Evolutionary conservation across 2,329 filamentous ascomycete species (phyloP), one percentile per base, ranked within the genome.

Genomic region (Exophiala calicioides): DNA sequence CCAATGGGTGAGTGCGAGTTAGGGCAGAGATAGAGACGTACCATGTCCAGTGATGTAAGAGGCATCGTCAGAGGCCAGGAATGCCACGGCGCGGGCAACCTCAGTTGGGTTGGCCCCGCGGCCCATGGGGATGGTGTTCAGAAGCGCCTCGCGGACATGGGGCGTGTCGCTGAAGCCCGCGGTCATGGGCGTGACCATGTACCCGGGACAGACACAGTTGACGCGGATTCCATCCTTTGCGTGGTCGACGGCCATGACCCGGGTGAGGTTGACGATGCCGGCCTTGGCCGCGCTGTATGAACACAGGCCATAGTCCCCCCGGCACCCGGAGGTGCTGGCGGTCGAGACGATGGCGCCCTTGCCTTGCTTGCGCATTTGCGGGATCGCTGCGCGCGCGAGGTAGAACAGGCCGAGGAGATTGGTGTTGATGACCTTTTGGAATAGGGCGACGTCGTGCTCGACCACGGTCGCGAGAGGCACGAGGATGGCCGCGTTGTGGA

Each of bases 331-430:
- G 6, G 37, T 43, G 33, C 40, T 46, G 29, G 40, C 47, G 2
- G 43, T 47, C 13, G 15, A 34, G 7, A 53, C 33, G 68, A 95
- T 82, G n/a, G 26, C 42, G 1, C 34, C 41, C 29, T 46, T 26
- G 95, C 83, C 6, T 90, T 88, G 68, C 95, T 88, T 77, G 95
- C 95, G 78, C 83, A 85, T 52, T 90, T 90, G 67, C 81, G 95
- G 90, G 88, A 95, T 16, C 7, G 32, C 46, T 7, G 34, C 30
- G 6, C 40, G 31, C 5, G 39, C 30, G 7, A 49, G 32, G 27
- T 49, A 49, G 32, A 49, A 43, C 3, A 26, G 18, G 1, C 19
- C 15, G 26, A 24, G 44, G 4, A 49, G 16, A 26, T 49, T 44
- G 13, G 46, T 44, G n/a, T 37, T 32, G 39, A 95, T 89, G 32